These are phyloP conservation scores for Ambispora gerdemannii DNA, from an alignment of 192 early-diverging fungal species.

Conservation along the genomic window DNA sequence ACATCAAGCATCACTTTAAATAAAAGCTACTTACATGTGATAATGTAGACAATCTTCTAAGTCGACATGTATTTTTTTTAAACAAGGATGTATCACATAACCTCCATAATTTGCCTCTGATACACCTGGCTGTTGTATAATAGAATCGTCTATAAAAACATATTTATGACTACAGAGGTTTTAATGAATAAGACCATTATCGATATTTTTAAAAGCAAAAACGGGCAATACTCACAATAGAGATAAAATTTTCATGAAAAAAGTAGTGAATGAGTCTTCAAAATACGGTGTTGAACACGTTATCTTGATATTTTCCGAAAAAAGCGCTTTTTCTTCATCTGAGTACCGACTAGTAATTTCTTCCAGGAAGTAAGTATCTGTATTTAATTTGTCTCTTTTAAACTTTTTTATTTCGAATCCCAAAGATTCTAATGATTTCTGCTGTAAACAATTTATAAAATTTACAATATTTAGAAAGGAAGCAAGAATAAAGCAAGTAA, in stretches of 20 bases:
- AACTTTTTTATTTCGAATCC: conserved; percentile 15
- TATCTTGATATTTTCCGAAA: conserved; percentile 20
- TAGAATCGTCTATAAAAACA: conserved; percentile 24
- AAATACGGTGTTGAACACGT: background rate
- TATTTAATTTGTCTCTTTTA: conserved; percentile 23
- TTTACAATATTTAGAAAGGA: conserved; percentile 2
- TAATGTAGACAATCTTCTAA: background rate
- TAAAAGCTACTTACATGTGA: conserved; percentile 8
- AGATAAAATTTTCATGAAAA: conserved; percentile 21
- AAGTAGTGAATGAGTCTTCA: conserved; percentile 24
- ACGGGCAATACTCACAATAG: conserved; percentile 13
- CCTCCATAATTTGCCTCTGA: conserved; percentile 23
- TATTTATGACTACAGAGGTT: conserved; percentile 25
- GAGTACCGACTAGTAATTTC: conserved; percentile 12
- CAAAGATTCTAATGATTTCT: conserved; percentile 29
- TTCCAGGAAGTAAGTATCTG: background rate
- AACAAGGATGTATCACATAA: conserved; percentile 23
- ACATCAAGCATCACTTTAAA: background rate
- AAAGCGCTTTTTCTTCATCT: background rate
- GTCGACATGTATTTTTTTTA: conserved; percentile 22
- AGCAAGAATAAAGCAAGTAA: conserved; percentile 12
- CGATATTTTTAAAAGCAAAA: background rate
- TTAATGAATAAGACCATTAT: background rate
- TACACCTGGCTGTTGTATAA: conserved; percentile 22
- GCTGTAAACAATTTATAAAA: background rate